Base-by-base conservation (phyloP, 768 basidiomycete genomes). In the Suillus spraguei region DNA sequence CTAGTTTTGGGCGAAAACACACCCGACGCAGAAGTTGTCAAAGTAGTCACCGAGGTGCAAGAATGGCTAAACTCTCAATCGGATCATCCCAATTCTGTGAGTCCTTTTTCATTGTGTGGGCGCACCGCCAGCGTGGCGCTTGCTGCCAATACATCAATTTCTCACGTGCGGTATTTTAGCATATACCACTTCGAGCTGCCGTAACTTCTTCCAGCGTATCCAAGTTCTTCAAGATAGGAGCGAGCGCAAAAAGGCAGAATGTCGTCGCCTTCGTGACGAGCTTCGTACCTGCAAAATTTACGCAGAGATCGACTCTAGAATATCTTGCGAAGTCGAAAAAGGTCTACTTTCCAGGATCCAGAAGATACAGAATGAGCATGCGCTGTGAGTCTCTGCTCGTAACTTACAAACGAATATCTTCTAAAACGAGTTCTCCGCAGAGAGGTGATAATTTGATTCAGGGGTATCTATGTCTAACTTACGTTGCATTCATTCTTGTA, bases 11-110 rank as follows among this genome's bases (percentile, higher is more conserved):
- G 65, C 22, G 76, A 77, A 42, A 69, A 75, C 38, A 65, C 69
- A 17, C 65, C 72, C 24, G 77, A 73, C 50, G 69, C 67, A 9
- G 71, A 79, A 35, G 76, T 80, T 42, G 70, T 72, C 58, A 77
- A 75, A 8, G 69, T 86, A 33, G 72, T 82, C 32, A 68, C 69
- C 22, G 84, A 86, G 68, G 82, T 85, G 44, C 80, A 83, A 56
- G 66, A 70, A 38, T 90, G 86, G 85, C 77, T 90, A 59, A 69
- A 69, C 20, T 64, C 65, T 22, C 80, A 77, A 47, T 63, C 77
- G 38, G 72, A 76, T 0, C 81, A 81, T 59, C 80, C 81, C 52
- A 68, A 78, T 69, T 64, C 67, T 47, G 71, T 76, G 72, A 65
- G 71, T 73, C 22, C 38, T 66, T 65, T 65, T 60, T 66, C 47